A percentile compares a stretch with the other conserved stretches of the same genome.
phyloP scores from a whole-genome alignment of 768 basidiomycete species.

The Hypholoma fasciculare region DNA sequence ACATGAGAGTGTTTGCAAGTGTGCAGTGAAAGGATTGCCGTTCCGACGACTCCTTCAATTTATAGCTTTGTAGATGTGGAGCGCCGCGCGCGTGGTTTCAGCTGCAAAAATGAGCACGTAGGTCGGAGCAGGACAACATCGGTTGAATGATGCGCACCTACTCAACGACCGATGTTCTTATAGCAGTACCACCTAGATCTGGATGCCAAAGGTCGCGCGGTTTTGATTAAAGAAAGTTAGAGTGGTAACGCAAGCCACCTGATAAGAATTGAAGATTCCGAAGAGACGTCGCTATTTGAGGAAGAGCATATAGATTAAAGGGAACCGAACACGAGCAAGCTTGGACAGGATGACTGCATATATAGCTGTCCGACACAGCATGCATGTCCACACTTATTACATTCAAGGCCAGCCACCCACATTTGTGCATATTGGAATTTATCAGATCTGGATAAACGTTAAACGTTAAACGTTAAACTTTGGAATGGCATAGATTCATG shows the following conservation, averaged over 20 bases:
- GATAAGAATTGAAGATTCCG: neutral
- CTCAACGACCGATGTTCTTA: neutral
- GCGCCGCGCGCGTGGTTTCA: too few relatives aligned
- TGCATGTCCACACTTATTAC: neutral
- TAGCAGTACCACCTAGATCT: neutral
- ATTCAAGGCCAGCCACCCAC: neutral
- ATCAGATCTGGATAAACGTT: neutral
- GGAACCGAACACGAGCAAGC: neutral
- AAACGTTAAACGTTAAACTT: neutral
- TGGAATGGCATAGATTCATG: neutral
- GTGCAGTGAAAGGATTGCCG: neutral
- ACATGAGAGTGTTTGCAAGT: neutral
- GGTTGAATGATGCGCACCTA: slow-evolving; percentile 2
- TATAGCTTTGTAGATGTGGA: neutral
- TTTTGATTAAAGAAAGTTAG: neutral
- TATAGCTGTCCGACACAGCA: neutral
- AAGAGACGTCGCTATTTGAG: neutral
- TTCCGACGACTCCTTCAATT: neutral
- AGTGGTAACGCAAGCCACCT: neutral
- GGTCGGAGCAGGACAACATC: neutral
- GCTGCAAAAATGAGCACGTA: too few relatives aligned
- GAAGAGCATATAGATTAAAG: neutral
- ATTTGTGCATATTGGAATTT: neutral
- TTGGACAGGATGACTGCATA: neutral
- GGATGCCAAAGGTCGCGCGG: neutral